Conservation (phyloP, 202 grass and related monocot species). For the Carex arenaria region DNA sequence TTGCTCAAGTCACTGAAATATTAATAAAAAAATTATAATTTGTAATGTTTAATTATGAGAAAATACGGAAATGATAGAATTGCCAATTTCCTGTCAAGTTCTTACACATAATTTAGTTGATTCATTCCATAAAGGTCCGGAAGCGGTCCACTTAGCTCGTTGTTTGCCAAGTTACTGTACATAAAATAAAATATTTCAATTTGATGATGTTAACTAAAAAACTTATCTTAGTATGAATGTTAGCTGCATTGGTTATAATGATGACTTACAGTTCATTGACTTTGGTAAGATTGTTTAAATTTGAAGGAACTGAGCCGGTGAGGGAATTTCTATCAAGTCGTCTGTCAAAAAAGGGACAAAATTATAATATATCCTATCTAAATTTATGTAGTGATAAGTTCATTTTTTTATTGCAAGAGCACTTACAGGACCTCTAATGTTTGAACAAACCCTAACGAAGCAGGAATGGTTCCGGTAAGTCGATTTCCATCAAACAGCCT, state of each 20-base stretch:
- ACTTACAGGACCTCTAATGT: constrained; percentile 85
- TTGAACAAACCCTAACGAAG: constrained; percentile 57
- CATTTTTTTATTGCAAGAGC: not conserved
- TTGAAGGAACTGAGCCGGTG: constrained; percentile 50
- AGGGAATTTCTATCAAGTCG: constrained; percentile 71
- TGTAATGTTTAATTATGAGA: not conserved
- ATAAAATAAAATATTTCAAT: not conserved
- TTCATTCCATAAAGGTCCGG: constrained; percentile 69
- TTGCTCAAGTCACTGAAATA: constrained; percentile 83
- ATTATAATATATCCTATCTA: constrained; percentile 13
- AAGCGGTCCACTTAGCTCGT: constrained; percentile 58
- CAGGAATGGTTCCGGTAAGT: constrained; percentile 61
- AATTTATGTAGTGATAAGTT: not conserved
- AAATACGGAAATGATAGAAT: not conserved
- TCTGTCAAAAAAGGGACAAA: constrained; percentile 31
- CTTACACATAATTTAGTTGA: constrained; percentile 79
- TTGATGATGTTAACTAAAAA: not conserved
- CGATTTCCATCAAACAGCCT: constrained; percentile 90
- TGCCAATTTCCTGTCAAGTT: not conserved
- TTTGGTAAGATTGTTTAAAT: constrained; percentile 63
- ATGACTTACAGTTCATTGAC: constrained; percentile 76
- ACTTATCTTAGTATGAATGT: constrained; percentile 23
- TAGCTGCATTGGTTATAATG: not conserved
- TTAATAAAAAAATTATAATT: constrained; percentile 7
- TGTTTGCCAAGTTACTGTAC: constrained; percentile 90